Evolutionary conservation across 2,329 filamentous ascomycete species (phyloP).

Genomic region (Tolypocladium cylindrosporum): DNA sequence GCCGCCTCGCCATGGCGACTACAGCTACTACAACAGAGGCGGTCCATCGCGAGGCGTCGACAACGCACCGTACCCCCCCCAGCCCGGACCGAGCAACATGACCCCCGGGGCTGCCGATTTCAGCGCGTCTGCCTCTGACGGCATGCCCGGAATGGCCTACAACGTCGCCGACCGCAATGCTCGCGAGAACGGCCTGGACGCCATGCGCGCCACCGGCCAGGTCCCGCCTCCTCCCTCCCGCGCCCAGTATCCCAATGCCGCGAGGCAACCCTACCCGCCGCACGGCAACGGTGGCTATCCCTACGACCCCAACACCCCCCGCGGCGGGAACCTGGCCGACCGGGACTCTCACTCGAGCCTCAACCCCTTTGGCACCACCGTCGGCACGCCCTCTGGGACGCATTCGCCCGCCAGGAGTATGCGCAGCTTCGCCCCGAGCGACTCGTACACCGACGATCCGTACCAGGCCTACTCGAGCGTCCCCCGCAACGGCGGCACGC

Average conservation of each 20-base stretch:
- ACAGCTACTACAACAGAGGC: conserved; percentile 11
- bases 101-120: conserved; percentile 62
- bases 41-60: conserved; percentile 10
- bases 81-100: conserved; percentile 21
- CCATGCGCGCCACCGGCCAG: conserved; percentile 34
- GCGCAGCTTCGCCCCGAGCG: conserved; percentile 28
- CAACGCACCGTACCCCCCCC: conserved; percentile 13
- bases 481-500: conserved; percentile 32
- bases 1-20: conserved; percentile 13
- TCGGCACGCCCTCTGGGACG: conserved; percentile 21
- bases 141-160: conserved; percentile 58
- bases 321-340: conserved; percentile 11
- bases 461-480: conserved; percentile 49
- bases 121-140: conserved; percentile 50
- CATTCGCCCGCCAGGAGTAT: conserved; percentile 40
- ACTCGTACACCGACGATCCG: conserved; percentile 52
- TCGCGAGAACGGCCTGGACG: conserved; percentile 55
- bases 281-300: conserved; percentile 9
- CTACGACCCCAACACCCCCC: conserved; percentile 1
- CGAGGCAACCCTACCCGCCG: conserved; percentile 8
- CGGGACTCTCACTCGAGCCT: conserved; percentile 34
- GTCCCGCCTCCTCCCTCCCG: conserved; percentile 27
- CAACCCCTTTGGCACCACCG: conserved; percentile 25
- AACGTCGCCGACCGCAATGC: conserved; percentile 55
- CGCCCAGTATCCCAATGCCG: conserved; percentile 12